These are phyloP conservation scores for Tubosaeta brunneosetosa DNA, from an alignment of 768 basidiomycete species.

Conservation along the genomic window DNA sequence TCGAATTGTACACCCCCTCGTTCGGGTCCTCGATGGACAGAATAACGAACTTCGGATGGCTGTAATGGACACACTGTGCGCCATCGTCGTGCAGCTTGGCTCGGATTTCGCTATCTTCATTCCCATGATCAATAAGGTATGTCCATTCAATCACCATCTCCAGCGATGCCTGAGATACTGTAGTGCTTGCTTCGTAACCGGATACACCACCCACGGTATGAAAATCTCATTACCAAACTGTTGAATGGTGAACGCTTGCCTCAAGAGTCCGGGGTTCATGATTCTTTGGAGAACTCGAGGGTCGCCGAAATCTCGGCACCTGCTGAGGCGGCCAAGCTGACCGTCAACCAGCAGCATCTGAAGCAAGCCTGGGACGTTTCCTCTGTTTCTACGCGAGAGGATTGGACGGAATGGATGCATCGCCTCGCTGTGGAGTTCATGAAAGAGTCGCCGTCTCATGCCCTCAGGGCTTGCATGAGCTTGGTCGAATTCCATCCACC, in stretches of 20 bases:
- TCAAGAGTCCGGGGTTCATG: slow-evolving; percentile 72
- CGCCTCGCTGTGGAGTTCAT: slow-evolving; percentile 91
- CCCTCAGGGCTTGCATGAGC: slow-evolving; percentile 93
- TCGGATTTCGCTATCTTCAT: slow-evolving; percentile 98
- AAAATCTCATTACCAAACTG: slow-evolving; percentile 81
- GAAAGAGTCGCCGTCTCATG: slow-evolving; percentile 97
- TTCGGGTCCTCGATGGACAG: slow-evolving; percentile 71
- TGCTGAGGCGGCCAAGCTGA: slow-evolving; percentile 82
- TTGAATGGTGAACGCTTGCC: slow-evolving; percentile 89
- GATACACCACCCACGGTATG: slow-evolving; percentile 79
- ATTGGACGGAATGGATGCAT: slow-evolving; percentile 97
- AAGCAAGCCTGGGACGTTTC: slow-evolving; percentile 96
- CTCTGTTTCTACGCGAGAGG: slow-evolving; percentile 67
- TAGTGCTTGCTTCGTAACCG: slow-evolving; percentile 75
- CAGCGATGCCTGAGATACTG: background rate
- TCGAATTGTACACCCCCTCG: slow-evolving; percentile 92
- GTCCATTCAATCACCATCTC: background rate
- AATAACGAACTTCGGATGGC: slow-evolving; percentile 78
- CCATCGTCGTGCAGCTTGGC: slow-evolving; percentile 88
- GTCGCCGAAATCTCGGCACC: slow-evolving; percentile 74
- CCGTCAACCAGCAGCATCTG: slow-evolving; percentile 94
- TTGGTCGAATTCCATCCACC: slow-evolving; percentile 89
- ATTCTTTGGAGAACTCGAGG: slow-evolving; percentile 62
- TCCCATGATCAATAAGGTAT: slow-evolving; percentile 92
- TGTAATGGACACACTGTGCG: slow-evolving; percentile 91